phyloP scores from a whole-genome alignment of 1,139 yeast genomes.

The Sugiyamaella neomexicana region DNA sequence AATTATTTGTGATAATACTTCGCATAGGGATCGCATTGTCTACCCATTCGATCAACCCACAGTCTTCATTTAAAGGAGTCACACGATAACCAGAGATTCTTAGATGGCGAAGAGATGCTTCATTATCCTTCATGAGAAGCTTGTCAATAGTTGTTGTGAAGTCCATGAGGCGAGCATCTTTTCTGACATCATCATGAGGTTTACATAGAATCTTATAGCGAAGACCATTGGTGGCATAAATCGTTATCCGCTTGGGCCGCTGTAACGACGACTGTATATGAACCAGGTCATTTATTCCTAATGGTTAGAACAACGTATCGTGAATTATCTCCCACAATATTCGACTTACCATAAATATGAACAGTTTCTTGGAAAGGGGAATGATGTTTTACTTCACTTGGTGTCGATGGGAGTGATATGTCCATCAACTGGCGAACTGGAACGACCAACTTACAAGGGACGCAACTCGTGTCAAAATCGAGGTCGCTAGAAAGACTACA shows the following conservation, averaged over 20 bases:
- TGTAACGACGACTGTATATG: conserved; percentile 79
- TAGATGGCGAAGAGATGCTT: conserved; percentile 69
- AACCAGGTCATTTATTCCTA: conserved; percentile 57
- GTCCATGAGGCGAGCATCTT: conserved; percentile 93
- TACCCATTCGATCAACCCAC: conserved; percentile 95
- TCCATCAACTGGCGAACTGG: conserved; percentile 79
- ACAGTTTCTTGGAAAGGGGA: conserved; percentile 54
- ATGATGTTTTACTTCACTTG: conserved; percentile 47
- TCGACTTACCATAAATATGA: conserved; percentile 47
- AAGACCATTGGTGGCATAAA: conserved; percentile 76
- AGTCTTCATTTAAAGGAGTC: conserved; percentile 78
- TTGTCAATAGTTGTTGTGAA: conserved; percentile 86
- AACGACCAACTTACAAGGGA: conserved; percentile 70
- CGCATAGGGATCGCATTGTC: conserved; percentile 80
- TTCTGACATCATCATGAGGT: conserved; percentile 85
- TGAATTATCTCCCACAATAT: conserved; percentile 29
- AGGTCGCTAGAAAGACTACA: conserved; percentile 38
- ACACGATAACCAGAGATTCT: conserved; percentile 83
- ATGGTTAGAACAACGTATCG: neutral
- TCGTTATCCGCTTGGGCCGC: conserved; percentile 74
- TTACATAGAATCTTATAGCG: conserved; percentile 77
- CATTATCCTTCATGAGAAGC: conserved; percentile 62
- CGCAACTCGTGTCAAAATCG: conserved; percentile 49
- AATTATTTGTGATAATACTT: conserved; percentile 54
- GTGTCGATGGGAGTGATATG: conserved; percentile 57